A percentile compares a stretch with the other conserved stretches of the same genome.
Conservation (phyloP, 257 asterid species). For the Solanum stenotomum region DNA sequence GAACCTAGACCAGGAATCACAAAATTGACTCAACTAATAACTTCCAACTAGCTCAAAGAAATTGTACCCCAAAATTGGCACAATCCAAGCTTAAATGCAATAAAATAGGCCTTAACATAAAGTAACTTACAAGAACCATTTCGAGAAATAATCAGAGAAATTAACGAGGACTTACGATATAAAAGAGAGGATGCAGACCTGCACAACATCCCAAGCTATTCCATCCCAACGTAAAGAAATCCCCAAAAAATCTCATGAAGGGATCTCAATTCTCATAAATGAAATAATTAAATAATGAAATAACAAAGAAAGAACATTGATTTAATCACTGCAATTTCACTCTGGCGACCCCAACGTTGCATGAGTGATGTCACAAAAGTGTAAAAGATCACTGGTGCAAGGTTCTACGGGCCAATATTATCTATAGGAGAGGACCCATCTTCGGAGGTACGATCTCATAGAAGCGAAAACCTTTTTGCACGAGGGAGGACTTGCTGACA, state of each 20-base stretch:
- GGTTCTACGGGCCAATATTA: too few relatives aligned
- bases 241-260: neutral
- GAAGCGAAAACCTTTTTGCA: too few relatives aligned
- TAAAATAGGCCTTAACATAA: neutral
- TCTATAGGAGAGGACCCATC: too few relatives aligned
- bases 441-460: too few relatives aligned
- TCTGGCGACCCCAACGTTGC: too few relatives aligned
- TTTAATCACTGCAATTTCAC: too few relatives aligned
- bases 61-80: neutral
- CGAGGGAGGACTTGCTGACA: too few relatives aligned
- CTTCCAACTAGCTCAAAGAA: neutral
- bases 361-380: too few relatives aligned
- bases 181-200: neutral
- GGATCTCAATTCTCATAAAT: neutral
- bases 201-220: too few relatives aligned
- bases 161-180: neutral
- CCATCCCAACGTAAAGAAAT: neutral
- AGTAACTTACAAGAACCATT: neutral
- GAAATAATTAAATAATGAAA: too few relatives aligned
- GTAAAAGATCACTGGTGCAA: too few relatives aligned
- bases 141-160: neutral
- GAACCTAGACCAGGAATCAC: neutral
- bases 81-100: neutral
- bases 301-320: too few relatives aligned
- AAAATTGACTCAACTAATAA: neutral